Base-by-base conservation (phyloP, 768 basidiomycete species). In the Clavaria fumosa region DNA sequence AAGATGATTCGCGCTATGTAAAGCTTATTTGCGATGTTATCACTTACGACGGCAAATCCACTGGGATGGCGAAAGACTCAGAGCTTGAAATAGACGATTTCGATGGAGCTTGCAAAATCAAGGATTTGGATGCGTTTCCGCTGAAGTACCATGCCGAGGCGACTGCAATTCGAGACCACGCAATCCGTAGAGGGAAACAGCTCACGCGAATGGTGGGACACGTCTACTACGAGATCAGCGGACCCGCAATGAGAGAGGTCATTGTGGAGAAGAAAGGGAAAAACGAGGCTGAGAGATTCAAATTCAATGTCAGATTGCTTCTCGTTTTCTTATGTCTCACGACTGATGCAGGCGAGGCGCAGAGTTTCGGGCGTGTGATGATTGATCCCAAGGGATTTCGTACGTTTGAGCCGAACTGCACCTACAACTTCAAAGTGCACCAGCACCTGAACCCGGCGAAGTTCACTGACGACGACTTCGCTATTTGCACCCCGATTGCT, bases 321-420 rank as follows among this genome's bases (percentile, higher is more conserved):
- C 26, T 28, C 26, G 14, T 9, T 14, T 9, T 14, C 14, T 28
- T 28, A 28, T n/a, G n/a, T n/a, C n/a, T n/a, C n/a, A n/a, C n/a
- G n/a, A n/a, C n/a, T n/a, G n/a, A n/a, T n/a, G n/a, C n/a, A n/a
- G n/a, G n/a, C n/a, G n/a, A n/a, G n/a, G n/a, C n/a, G n/a, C 26
- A 37, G 19, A 12, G 22, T 23, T 63, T 59, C 24, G 63, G 70
- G 28, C 58, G 74, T 10, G 65, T 75, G 39, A 75, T 78, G 70
- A 56, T 78, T 31, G 75, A 78, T 46, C 15, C 41, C 60, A 62
- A 57, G 2, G 67, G 64, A 3, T 76, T 75, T 60, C 60, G 62
- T 27, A 59, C 66, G 23, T 47, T 67, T 36, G 70, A 75, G 45
- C 50, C 67, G 0, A 68, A 66, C 47, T n/a, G n/a, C n/a, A n/a